Evolutionary conservation across 805 yeast genomes (phyloP).

Genomic region (Wickerhamiella vanderwaltii): DNA sequence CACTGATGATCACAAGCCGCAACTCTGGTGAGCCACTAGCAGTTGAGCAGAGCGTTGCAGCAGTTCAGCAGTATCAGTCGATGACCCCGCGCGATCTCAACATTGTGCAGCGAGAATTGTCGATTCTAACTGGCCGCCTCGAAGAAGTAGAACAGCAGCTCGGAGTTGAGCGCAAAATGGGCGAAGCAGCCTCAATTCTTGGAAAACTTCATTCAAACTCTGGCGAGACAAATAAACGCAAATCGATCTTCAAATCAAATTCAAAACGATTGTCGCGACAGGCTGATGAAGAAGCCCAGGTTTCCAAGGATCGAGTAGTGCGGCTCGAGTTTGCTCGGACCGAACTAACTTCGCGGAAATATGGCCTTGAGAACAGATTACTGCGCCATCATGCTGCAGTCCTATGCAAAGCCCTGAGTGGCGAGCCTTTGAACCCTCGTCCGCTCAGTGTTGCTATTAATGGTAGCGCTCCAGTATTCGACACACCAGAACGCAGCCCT

Average conservation of each 20-base stretch:
- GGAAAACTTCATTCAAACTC: conserved; percentile 15
- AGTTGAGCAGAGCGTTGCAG: conserved; percentile 19
- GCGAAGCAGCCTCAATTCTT: conserved; percentile 21
- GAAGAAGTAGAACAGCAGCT: conserved; percentile 17
- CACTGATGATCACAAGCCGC: conserved; percentile 17
- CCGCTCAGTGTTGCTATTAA: conserved; percentile 10
- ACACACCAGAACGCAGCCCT: conserved; percentile 5
- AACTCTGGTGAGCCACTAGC: conserved; percentile 7
- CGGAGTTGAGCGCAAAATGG: conserved; percentile 21
- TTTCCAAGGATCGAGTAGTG: conserved; percentile 15
- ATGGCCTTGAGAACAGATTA: conserved; percentile 15
- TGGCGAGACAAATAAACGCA: conserved; percentile 5
- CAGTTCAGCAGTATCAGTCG: conserved; percentile 12
- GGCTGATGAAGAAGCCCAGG: conserved; percentile 21
- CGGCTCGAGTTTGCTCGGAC: conserved; percentile 13
- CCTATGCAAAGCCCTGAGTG: conserved; percentile 15
- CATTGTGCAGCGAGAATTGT: conserved; percentile 15
- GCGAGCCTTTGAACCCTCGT: conserved; percentile 18
- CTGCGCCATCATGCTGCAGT: conserved; percentile 22
- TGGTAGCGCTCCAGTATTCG: background rate
- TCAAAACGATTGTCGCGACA: conserved; percentile 18
- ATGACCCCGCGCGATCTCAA: conserved; percentile 18
- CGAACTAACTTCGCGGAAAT: conserved; percentile 13
- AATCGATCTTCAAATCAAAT: conserved; percentile 3
- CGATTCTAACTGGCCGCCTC: conserved; percentile 13